Base-by-base conservation (phyloP, 2,329 filamentous ascomycete species). In the Beauveria bassiana region DNA sequence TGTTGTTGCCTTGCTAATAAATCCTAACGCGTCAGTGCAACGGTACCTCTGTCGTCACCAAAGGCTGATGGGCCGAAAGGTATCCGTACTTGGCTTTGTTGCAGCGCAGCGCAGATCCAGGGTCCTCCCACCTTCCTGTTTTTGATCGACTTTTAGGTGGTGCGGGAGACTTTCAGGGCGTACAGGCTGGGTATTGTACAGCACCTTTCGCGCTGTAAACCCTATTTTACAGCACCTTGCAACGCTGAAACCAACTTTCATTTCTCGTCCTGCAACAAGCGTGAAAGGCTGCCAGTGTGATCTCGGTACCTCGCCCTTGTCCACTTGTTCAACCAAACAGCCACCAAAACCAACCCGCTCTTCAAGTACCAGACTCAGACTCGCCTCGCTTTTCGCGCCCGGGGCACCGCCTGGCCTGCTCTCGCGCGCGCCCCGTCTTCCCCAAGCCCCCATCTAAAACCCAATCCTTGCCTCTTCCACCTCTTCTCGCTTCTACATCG, bases 401-500 rank as follows among this genome's bases (percentile, higher is more conserved):
- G 14, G n/a, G 43, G 10, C 42, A n/a, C 54, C 26, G 31, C 8
- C 54, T 58, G 14, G 26, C 45, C 54, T 42, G 16, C 50, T 52
- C 50, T 45, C 24, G 14, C 52, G 14, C 52, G 51, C 31, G 34
- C 51, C 51, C 51, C 34, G 31, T 43, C 52, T 38, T 16, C 24
- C 47, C 34, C 40, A 56, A 56, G 43, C 56, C 57, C 22, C 47
- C 57, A 34, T 51, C 47, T 38, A 45, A 59, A 59, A 45, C 14
- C 47, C 49, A 28, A 46, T 60, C 49, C 49, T 60, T 46, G 49
- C 49, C 46, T 49, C 47, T 52, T 38, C 45, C 24, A 20, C 18
- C 34, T 45, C 26, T 20, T 45, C 26, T 60, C 49, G 57, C 57
- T 53, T 60, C 49, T 38, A 60, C 57, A 60, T 60, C 57, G 49